These are phyloP conservation scores for Grosmannia clavigera DNA, from an alignment of 2,329 filamentous ascomycete genomes.

Conservation along the genomic window DNA sequence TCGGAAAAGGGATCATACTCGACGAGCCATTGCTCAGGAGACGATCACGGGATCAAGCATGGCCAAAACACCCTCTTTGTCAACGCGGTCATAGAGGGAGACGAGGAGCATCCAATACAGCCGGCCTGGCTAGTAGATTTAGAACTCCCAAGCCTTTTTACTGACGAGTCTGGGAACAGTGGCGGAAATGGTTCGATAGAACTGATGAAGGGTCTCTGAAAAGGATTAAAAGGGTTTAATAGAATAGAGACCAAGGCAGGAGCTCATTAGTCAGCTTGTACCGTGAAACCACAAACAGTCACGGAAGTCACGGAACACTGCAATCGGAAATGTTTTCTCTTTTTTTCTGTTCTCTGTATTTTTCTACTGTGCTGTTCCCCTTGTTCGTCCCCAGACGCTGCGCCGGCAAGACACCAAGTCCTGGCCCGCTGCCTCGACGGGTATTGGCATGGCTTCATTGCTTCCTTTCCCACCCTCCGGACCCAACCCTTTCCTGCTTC, in stretches of 20 bases:
- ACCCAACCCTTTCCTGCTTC: background rate
- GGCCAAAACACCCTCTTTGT: conserved; percentile 40
- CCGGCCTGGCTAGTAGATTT: background rate
- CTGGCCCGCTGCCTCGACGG: background rate
- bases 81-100: conserved; percentile 36
- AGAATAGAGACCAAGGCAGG: no score
- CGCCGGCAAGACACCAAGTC: background rate
- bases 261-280: no score
- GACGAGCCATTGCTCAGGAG: background rate
- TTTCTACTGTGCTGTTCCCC: background rate
- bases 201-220: no score
- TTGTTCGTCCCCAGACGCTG: background rate
- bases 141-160: background rate
- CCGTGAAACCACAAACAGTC: no score
- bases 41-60: conserved; percentile 10
- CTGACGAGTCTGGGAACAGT: background rate
- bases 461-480: background rate
- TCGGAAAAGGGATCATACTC: background rate
- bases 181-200: no score
- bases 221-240: no score
- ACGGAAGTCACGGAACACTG: no score
- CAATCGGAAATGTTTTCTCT: background rate
- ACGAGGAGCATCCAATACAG: background rate
- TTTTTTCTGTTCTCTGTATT: background rate
- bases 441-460: background rate